Conservation (phyloP, 1,284 basidiomycete species). For the Leccinum colubrinum region DNA sequence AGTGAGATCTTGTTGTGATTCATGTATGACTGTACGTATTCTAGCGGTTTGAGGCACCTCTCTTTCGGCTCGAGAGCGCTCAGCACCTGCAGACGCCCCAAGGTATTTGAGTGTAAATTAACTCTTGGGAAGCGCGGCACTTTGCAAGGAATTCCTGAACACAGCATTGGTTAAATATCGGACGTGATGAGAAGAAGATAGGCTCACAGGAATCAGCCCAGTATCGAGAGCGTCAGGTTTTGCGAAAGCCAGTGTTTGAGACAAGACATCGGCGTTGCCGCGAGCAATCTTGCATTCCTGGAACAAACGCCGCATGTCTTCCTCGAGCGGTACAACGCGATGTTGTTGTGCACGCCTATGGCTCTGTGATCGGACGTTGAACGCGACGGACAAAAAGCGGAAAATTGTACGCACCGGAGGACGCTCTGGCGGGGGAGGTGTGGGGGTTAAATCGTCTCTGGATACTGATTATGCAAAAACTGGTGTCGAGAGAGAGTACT, state of each 20-base stretch:
- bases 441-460: slow-evolving; percentile 23
- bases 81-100: slow-evolving; percentile 77
- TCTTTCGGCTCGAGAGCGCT: slow-evolving; percentile 48
- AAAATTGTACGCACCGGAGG: slow-evolving; percentile 16
- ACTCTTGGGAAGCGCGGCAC: slow-evolving; percentile 69
- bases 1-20: slow-evolving; percentile 19
- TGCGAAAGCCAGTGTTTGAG: slow-evolving; percentile 61
- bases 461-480: slow-evolving; percentile 23
- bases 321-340: slow-evolving; percentile 68
- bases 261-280: slow-evolving; percentile 67
- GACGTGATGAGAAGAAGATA: background rate
- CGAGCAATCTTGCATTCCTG: slow-evolving; percentile 77
- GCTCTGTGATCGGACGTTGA: slow-evolving; percentile 8
- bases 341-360: slow-evolving; percentile 27
- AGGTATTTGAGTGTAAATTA: slow-evolving; percentile 71
- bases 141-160: slow-evolving; percentile 70
- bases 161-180: slow-evolving; percentile 1
- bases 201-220: slow-evolving; percentile 60
- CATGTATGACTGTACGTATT: slow-evolving; percentile 26
- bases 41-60: slow-evolving; percentile 2
- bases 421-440: slow-evolving; percentile 20
- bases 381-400: background rate
- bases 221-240: slow-evolving; percentile 62
- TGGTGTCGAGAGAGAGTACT: slow-evolving; percentile 30
- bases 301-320: slow-evolving; percentile 74